A percentile compares a stretch with the other conserved stretches of the same genome.
phyloP scores from a whole-genome alignment of 2,329 filamentous ascomycete species.

The Davidsoniella virescens region DNA sequence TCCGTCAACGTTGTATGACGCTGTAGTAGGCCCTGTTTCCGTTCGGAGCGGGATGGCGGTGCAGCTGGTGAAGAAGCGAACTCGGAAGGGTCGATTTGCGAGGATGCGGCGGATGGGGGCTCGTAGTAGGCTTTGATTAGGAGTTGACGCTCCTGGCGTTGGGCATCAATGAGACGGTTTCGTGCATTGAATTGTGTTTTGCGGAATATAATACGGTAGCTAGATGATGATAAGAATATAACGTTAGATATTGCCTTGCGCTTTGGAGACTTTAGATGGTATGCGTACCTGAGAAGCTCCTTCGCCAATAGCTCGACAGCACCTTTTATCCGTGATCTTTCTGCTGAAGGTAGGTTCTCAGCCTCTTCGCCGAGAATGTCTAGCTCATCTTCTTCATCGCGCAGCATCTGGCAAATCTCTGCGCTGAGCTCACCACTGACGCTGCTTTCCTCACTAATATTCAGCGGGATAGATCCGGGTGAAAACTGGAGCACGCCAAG shows the following conservation, averaged over 20 bases:
- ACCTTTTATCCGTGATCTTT: slow-evolving; percentile 44
- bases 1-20: slow-evolving; percentile 30
- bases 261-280: not conserved
- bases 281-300: slow-evolving; percentile 52
- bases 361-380: slow-evolving; percentile 67
- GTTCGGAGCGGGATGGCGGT: slow-evolving; percentile 18
- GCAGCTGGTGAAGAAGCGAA: slow-evolving; percentile 16
- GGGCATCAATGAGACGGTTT: slow-evolving; percentile 55
- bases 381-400: slow-evolving; percentile 67
- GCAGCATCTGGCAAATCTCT: slow-evolving; percentile 65
- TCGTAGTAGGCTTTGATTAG: slow-evolving; percentile 50
- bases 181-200: slow-evolving; percentile 69
- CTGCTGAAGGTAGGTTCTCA: slow-evolving; percentile 41
- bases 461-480: slow-evolving; percentile 38
- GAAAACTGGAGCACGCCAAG: slow-evolving; percentile 42
- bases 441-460: slow-evolving; percentile 31
- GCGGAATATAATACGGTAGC: slow-evolving; percentile 52
- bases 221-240: slow-evolving; percentile 15
- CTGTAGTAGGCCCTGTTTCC: slow-evolving; percentile 15
- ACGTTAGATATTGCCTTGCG: not conserved
- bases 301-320: slow-evolving; percentile 48
- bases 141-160: slow-evolving; percentile 58
- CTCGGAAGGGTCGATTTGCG: slow-evolving; percentile 15
- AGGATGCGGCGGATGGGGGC: slow-evolving; percentile 20
- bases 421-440: slow-evolving; percentile 55